These are phyloP conservation scores for Amaranthus hypochondriacus DNA, from an alignment of 148 eudicot species.

Conservation along the genomic window DNA sequence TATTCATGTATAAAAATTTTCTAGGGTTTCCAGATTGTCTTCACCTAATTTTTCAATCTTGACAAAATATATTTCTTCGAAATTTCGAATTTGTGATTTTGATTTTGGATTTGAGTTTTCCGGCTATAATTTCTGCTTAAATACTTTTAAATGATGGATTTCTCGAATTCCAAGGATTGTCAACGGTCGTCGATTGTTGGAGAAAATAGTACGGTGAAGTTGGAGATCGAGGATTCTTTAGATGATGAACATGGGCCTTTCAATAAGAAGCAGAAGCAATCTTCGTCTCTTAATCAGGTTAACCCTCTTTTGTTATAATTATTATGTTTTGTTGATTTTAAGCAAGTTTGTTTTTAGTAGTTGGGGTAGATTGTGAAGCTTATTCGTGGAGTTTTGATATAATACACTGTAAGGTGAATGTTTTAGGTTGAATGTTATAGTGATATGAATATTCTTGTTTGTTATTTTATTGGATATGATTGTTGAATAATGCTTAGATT, in stretches of 20 bases:
- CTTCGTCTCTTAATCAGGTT: slow-evolving; percentile 31
- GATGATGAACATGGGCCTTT: slow-evolving; percentile 39
- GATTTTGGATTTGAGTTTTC: slow-evolving; percentile 4
- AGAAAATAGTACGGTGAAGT: slow-evolving; percentile 28
- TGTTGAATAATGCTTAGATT: neutral
- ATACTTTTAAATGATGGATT: slow-evolving; percentile 28
- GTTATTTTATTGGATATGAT: neutral
- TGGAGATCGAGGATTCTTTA: slow-evolving; percentile 40
- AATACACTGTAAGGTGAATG: neutral
- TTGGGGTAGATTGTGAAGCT: neutral
- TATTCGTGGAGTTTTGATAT: neutral
- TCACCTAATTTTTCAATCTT: slow-evolving; percentile 13
- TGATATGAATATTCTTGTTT: neutral
- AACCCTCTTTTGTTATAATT: neutral
- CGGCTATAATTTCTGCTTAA: neutral
- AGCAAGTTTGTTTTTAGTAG: neutral
- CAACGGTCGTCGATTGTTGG: slow-evolving; percentile 11
- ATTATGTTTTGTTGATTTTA: neutral
- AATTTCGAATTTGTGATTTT: neutral
- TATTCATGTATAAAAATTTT: neutral
- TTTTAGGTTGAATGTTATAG: neutral
- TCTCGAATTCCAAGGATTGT: slow-evolving; percentile 26
- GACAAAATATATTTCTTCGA: neutral
- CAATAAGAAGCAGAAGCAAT: slow-evolving; percentile 37
- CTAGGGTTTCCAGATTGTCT: slow-evolving; percentile 31